Base-by-base conservation (phyloP, 495 filamentous ascomycete species). In the Neurospora sp. region DNA sequence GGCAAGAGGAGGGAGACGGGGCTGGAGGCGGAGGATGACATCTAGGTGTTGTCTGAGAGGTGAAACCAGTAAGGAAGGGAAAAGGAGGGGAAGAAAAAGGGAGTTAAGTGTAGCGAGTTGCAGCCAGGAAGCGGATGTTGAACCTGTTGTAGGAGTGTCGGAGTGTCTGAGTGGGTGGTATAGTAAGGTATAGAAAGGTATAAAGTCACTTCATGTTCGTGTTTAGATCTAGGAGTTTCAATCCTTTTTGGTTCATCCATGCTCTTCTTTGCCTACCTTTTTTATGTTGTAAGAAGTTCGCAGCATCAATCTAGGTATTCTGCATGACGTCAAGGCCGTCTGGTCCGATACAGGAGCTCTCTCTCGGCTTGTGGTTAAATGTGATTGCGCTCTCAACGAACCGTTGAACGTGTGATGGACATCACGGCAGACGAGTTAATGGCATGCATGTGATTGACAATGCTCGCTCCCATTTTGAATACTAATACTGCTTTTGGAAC, bases 1-100 rank as follows among this genome's bases (percentile, higher is more conserved):
- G 89, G 90, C 6, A 90, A 86, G 84, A 87, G 81, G 77, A 84
- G 79, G 76, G 76, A 75, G 39, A 74, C 73, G 59, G 76, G 79
- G 39, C 76, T 78, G 9, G 79, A 76, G 10, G 85, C 83, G 10
- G 81, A 86, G 68, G 87, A 88, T 72, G 85, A 86, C 27, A 65
- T 65, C 3, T 65, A 40, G 35, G 14, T 0, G n/a, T 10, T 22
- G 20, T 12, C 4, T 9, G n/a, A 5, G 45, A 47, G 9, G 42
- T 0, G 18, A 44, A 16, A 41, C 14, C 18, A 44, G 7, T n/a
- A n/a, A 18, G 42, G 42, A 18, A 44, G 18, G 8, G 20, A 53
- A 53, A 22, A 59, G 20, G 20, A 27, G 27, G 27, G 27, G 47
- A 10, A 6, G 12, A 3, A 31, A 14, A 14, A 14, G 10, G 20